These are phyloP conservation scores for Plasmodium gaboni DNA, from an alignment of 169 alveolate genomes.

Conservation along the genomic window DNA sequence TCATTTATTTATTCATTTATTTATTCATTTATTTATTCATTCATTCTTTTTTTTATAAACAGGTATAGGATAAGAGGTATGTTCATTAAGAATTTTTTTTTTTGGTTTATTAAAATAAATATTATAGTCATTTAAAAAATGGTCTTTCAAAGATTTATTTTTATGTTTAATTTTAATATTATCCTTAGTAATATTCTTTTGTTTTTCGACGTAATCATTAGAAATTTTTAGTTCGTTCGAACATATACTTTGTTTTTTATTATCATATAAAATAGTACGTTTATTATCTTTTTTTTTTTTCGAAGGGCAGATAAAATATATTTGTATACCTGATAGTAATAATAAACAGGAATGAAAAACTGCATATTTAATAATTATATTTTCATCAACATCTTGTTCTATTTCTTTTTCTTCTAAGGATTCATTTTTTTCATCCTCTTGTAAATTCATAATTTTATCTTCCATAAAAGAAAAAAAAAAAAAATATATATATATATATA, in stretches of 20 bases:
- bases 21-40: background rate
- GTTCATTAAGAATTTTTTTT: constrained; percentile 12
- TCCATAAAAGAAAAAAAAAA: too few relatives aligned
- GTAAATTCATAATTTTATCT: too few relatives aligned
- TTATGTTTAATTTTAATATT: too few relatives aligned
- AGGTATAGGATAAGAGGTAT: constrained; percentile 19
- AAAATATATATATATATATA: too few relatives aligned
- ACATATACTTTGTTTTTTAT: too few relatives aligned
- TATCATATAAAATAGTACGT: background rate
- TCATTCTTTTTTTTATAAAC: constrained; percentile 46
- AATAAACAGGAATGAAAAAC: constrained; percentile 28
- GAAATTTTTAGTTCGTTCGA: too few relatives aligned
- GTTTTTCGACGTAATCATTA: background rate
- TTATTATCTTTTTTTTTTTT: constrained; percentile 12
- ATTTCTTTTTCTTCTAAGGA: background rate
- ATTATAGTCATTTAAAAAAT: constrained; percentile 23
- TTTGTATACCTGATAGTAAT: constrained; percentile 31
- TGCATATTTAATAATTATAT: constrained; percentile 7
- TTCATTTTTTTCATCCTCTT: too few relatives aligned
- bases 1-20: too few relatives aligned
- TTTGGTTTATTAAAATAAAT: constrained; percentile 21
- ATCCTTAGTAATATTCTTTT: background rate
- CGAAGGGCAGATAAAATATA: constrained; percentile 13
- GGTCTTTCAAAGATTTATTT: background rate
- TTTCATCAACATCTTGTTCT: background rate